These are phyloP conservation scores for Carex sylvatica DNA, from an alignment of 202 grass and related monocot genomes.

Conservation along the genomic window DNA sequence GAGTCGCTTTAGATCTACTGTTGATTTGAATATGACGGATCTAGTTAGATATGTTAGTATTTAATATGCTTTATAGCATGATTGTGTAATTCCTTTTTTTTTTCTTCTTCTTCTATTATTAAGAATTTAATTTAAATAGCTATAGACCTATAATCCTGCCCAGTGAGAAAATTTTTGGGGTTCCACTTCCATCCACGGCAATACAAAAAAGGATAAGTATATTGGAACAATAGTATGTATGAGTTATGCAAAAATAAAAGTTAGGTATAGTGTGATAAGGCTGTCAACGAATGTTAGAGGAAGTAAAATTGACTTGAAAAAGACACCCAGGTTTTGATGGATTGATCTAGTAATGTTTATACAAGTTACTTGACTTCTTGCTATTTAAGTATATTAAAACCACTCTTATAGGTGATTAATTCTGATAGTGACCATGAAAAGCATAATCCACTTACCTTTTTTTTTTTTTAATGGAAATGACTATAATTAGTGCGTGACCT, in stretches of 20 bases:
- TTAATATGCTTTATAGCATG: not conserved
- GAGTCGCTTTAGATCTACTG: not conserved
- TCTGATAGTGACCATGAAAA: not conserved
- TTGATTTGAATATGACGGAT: not conserved
- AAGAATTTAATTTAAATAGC: not conserved
- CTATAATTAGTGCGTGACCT: not conserved
- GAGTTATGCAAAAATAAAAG: not conserved
- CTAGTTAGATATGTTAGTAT: not conserved
- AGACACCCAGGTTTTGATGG: constrained; percentile 5
- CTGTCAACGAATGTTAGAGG: not conserved
- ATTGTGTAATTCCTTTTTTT: not conserved
- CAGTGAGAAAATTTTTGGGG: not conserved
- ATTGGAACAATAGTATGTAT: not conserved
- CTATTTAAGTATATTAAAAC: not conserved
- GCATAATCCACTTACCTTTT: not conserved
- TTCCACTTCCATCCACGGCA: not conserved
- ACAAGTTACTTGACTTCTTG: constrained; percentile 1
- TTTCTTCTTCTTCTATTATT: not conserved
- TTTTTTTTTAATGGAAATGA: constrained; percentile 1
- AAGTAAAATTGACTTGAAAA: constrained; percentile 3
- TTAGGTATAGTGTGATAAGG: not conserved
- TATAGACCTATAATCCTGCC: not conserved
- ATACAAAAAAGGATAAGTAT: not conserved
- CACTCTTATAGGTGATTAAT: constrained; percentile 16
- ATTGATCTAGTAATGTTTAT: constrained; percentile 17